Base-by-base conservation (phyloP, 139 green algal genomes). In the Volvox africanus region DNA sequence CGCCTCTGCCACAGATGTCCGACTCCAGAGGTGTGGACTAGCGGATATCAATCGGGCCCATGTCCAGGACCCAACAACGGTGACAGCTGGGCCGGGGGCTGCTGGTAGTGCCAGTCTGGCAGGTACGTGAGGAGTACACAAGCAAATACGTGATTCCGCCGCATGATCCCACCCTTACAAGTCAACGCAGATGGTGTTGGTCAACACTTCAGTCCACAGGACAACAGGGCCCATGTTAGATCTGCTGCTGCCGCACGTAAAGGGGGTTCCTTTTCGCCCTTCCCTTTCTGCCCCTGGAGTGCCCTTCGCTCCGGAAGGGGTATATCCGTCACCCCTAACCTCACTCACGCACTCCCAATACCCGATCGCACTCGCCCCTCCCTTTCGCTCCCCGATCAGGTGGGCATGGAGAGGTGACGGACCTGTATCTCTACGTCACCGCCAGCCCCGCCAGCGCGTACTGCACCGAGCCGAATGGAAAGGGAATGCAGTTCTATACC, bases 341-440 rank as follows among this genome's bases (percentile, higher is more conserved):
- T 26, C 62, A 69, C 62, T 69, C 62, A 26, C 62, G 62, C 17
- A 19, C 62, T 69, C 62, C 62, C 62, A 69, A 69, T 69, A 17
- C 17, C 17, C 62, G 19, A 30, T 73, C 65, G 2, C 24, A 28
- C 21, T 28, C 65, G 21, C 21, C 9, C 65, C 24, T 11, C 24
- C 62, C 65, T 24, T 73, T 73, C 65, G 21, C 65, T 24, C 65
- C 11, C 65, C 16, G 16, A 73, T 12, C 36, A 89, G 83, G 68
- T 71, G 37, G 22, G 16, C 36, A 26, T 19, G 83, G 67, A 22
- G 67, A 80, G 83, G 6, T 21, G 33, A 80, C 83, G 0, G 24
- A 89, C 83, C 35, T 89, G 67, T 89, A 89, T 65, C 83, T 89
- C 35, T 89, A 89, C 83, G 67, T 89, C 67, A 89, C 82, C 20